Conservation (phyloP, 495 filamentous ascomycete genomes). For the Talaromyces stipitatus region DNA sequence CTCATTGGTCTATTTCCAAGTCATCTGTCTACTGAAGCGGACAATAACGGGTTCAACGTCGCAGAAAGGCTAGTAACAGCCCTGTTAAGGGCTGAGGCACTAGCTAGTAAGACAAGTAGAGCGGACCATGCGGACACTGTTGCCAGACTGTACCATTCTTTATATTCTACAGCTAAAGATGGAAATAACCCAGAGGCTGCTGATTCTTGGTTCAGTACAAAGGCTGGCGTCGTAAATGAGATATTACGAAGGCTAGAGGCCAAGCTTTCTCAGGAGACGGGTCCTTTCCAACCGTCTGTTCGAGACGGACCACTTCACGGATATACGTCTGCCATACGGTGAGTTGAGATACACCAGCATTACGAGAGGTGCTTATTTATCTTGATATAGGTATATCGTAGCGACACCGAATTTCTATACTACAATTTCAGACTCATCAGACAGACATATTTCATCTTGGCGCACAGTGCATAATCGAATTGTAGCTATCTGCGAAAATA, state of each 20-base stretch:
- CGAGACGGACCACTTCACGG: constrained; percentile 63
- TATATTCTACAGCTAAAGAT: constrained; percentile 34
- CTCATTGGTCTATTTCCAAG: constrained; percentile 45
- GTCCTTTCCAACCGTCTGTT: constrained; percentile 52
- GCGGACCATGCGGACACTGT: constrained; percentile 84
- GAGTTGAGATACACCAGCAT: constrained; percentile 10
- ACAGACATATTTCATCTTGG: constrained; percentile 17
- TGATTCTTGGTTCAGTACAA: constrained; percentile 28
- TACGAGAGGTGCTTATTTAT: constrained; percentile 17
- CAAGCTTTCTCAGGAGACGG: constrained; percentile 47
- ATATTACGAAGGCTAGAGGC: constrained; percentile 45
- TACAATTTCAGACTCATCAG: constrained; percentile 15
- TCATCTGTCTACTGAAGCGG: constrained; percentile 14
- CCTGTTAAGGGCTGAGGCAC: constrained; percentile 27
- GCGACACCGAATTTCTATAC: constrained; percentile 30
- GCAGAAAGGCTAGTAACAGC: constrained; percentile 21
- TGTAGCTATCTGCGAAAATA: constrained; percentile 44
- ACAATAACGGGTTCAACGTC: neutral
- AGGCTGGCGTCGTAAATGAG: constrained; percentile 34
- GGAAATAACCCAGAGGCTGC: constrained; percentile 1
- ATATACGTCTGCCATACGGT: constrained; percentile 58
- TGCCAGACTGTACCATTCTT: constrained; percentile 51
- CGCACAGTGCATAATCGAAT: constrained; percentile 47
- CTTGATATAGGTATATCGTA: constrained; percentile 36
- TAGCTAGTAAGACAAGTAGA: constrained; percentile 64